phyloP scores from a whole-genome alignment of 192 early-diverging fungal genomes.

The Coemansia sp. region DNA sequence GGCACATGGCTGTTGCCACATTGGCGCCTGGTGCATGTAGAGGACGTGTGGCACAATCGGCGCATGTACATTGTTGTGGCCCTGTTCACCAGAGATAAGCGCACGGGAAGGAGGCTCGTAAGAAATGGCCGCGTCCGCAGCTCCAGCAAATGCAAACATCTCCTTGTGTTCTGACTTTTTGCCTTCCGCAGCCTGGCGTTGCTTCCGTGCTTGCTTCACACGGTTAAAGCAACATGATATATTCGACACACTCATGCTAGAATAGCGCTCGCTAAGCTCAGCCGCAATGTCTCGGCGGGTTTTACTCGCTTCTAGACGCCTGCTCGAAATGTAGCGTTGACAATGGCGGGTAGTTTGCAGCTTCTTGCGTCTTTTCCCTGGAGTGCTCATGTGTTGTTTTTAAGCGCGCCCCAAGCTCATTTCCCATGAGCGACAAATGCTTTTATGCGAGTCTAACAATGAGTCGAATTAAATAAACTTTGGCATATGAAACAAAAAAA shows the following conservation, averaged over 20 bases:
- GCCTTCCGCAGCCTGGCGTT: not conserved
- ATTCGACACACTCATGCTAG: not conserved
- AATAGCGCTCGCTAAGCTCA: not conserved
- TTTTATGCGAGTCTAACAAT: not conserved
- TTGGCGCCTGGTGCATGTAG: not conserved
- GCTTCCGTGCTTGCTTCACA: not conserved
- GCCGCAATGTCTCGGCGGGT: not conserved
- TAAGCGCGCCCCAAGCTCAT: not conserved
- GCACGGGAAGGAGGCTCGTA: not conserved
- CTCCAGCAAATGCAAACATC: not conserved
- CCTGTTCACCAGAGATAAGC: not conserved
- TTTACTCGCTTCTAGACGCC: not conserved
- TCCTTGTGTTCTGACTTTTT: not conserved
- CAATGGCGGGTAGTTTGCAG: not conserved
- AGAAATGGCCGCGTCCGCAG: not conserved
- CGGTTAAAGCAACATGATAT: not conserved
- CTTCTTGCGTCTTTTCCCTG: not conserved
- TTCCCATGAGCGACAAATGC: not conserved
- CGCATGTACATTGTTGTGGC: not conserved
- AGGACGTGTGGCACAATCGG: slow-evolving; percentile 1
- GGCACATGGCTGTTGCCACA: slow-evolving; percentile 1
- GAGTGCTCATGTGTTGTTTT: not conserved
- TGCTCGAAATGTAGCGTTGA: not conserved
- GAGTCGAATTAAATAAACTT: not conserved
- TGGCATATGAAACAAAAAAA: not conserved